A percentile compares a stretch with the other conserved stretches of the same genome.
phyloP scores from a whole-genome alignment of 352 stramenopile species.

The Phytophthora sp. region DNA sequence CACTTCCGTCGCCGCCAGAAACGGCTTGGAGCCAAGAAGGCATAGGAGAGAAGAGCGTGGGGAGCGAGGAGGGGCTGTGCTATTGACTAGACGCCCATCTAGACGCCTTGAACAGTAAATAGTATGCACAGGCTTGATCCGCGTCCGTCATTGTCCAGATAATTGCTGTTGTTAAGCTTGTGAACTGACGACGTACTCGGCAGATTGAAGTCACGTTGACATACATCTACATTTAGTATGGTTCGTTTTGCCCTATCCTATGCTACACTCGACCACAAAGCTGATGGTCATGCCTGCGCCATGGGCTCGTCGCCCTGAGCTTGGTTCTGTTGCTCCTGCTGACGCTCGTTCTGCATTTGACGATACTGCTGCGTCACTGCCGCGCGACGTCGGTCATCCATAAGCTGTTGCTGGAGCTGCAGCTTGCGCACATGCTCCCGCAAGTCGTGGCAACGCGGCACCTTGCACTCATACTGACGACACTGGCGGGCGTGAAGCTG shows the following conservation, averaged over 20 bases:
- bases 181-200: background rate
- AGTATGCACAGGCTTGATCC: slow-evolving; percentile 26
- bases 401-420: slow-evolving; percentile 97
- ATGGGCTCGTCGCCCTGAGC: slow-evolving; percentile 47
- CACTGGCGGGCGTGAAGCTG: slow-evolving; percentile 98
- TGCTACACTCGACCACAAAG: slow-evolving; percentile 44
- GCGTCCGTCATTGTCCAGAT: slow-evolving; percentile 7
- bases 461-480: slow-evolving; percentile 92
- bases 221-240: slow-evolving; percentile 45
- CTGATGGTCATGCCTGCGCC: slow-evolving; percentile 38
- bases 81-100: too few relatives aligned
- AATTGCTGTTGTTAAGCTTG: slow-evolving; percentile 3
- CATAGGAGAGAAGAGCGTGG: slow-evolving; percentile 22
- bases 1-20: slow-evolving; percentile 81
- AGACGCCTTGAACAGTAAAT: slow-evolving; percentile 29
- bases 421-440: slow-evolving; percentile 95
- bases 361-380: slow-evolving; percentile 89
- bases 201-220: slow-evolving; percentile 33
- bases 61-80: too few relatives aligned
- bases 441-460: slow-evolving; percentile 97
- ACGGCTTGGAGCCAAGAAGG: slow-evolving; percentile 63
- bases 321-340: slow-evolving; percentile 43
- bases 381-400: slow-evolving; percentile 95
- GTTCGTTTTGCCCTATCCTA: slow-evolving; percentile 45
- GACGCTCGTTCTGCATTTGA: slow-evolving; percentile 71